Evolutionary conservation across 1,284 basidiomycete species (phyloP), one percentile per base, ranked within the genome.

Genomic region (Trametes sp.): DNA sequence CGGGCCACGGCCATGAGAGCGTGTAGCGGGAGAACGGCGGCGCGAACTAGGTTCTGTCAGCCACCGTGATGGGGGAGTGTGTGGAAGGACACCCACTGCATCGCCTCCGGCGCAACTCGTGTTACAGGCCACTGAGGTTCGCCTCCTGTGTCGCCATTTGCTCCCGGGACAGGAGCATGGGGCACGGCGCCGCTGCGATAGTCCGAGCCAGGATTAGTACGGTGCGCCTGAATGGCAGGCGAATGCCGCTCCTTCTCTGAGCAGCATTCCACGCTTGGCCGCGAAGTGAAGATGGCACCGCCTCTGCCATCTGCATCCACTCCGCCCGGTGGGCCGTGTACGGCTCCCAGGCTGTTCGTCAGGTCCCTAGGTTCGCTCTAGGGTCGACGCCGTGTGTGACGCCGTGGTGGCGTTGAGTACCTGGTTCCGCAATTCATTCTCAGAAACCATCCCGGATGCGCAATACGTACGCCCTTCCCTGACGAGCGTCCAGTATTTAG

Each of bases 91-190:
- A 59, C 61, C 56, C 57, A 62, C 62, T 54, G 65, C 65, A 66
- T 66, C 65, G 65, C 65, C 65, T 52, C 62, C 59, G 62, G 65
- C 54, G 58, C 50, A 50, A 28, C 28, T 53, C 62, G 38, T 46
- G 46, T 57, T 46, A 35, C 50, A 53, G 23, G 9, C 46, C 44
- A 13, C 33, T 23, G 7, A 44, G 31, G 36, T 46, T 31, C 45
- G 52, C 16, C 48, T 51, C 26, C 38, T 38, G 41, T 46, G 46
- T 45, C 49, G 45, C 44, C n/a, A 10, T 53, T 46, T 57, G 59
- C 53, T 65, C 38, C 59, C 59, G 63, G 26, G 26, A 16, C 19
- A 35, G 23, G 44, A n/a, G 21, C 42, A 23, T 21, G 19, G 26
- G 10, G 23, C n/a, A 24, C 11, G 31, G 31, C 6, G 31, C 35